Percentiles rank a stretch among this genome's conserved stretches.
Evolutionary conservation across 257 asterid species (phyloP).

Genomic region (Fraxinus cuspidata): DNA sequence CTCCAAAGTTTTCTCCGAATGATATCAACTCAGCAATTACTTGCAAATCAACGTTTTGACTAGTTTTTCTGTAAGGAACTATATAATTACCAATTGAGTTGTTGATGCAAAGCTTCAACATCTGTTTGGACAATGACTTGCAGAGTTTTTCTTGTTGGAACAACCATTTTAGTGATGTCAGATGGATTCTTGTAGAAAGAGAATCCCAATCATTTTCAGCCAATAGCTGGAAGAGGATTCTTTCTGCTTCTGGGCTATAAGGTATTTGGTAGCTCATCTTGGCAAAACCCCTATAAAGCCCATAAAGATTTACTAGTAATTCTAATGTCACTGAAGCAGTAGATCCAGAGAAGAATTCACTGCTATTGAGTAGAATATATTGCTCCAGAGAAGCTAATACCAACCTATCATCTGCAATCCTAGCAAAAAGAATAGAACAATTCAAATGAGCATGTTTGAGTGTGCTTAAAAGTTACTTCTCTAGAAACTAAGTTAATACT

Average conservation of each 20-base stretch:
- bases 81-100: conserved; percentile 33
- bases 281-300: conserved; percentile 77
- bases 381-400: conserved; percentile 91
- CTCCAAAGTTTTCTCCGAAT: conserved; percentile 62
- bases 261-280: conserved; percentile 78
- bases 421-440: conserved; percentile 25
- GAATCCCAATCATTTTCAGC: conserved; percentile 78
- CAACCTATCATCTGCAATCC: conserved; percentile 84
- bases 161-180: conserved; percentile 76
- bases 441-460: neutral
- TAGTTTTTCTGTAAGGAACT: conserved; percentile 34
- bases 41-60: conserved; percentile 44
- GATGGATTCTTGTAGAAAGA: conserved; percentile 62
- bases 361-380: conserved; percentile 72
- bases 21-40: conserved; percentile 67
- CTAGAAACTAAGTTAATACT: neutral
- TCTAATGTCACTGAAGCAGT: conserved; percentile 54
- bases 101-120: conserved; percentile 62
- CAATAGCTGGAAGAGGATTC: conserved; percentile 59
- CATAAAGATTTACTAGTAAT: conserved; percentile 62
- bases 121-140: conserved; percentile 58
- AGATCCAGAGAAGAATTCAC: conserved; percentile 39
- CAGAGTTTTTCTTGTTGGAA: conserved; percentile 90
- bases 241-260: conserved; percentile 89
- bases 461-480: neutral